These are phyloP conservation scores for Hyparrhenia diplandra DNA, from an alignment of 176 grass and related monocot genomes.

Conservation along the genomic window DNA sequence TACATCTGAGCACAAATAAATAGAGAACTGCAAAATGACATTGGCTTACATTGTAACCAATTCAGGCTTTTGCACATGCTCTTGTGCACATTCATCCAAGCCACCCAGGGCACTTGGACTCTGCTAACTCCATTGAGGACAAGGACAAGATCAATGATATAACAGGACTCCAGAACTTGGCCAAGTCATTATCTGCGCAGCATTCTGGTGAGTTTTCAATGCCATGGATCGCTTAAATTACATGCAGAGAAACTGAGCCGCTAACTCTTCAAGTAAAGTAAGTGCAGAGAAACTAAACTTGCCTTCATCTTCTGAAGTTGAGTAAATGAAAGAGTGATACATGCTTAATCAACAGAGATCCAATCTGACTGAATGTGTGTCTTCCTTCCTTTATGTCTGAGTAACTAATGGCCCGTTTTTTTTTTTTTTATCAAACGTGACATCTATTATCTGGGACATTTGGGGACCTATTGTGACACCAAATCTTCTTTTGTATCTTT, in stretches of 20 bases:
- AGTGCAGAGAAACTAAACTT: background rate
- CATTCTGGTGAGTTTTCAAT: constrained; percentile 52
- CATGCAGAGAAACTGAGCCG: background rate
- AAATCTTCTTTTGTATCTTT: no score
- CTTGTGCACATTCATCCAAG: constrained; percentile 40
- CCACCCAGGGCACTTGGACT: background rate
- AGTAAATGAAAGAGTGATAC: background rate
- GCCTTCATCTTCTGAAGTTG: background rate
- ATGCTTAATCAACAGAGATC: background rate
- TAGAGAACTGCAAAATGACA: background rate
- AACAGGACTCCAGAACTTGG: constrained; percentile 51
- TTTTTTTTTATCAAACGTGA: background rate
- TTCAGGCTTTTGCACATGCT: constrained; percentile 70
- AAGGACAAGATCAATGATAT: constrained; percentile 40
- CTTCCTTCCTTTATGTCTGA: background rate
- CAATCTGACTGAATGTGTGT: background rate
- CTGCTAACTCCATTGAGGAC: constrained; percentile 3
- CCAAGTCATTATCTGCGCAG: constrained; percentile 58
- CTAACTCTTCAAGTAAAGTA: background rate
- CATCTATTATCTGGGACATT: background rate
- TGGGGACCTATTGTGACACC: background rate
- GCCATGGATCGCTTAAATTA: background rate
- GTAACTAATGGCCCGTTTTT: background rate
- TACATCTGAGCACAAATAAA: background rate
- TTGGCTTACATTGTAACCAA: background rate